phyloP scores from a whole-genome alignment of 2,329 filamentous ascomycete species.

The Pseudofabraea citricarpa region DNA sequence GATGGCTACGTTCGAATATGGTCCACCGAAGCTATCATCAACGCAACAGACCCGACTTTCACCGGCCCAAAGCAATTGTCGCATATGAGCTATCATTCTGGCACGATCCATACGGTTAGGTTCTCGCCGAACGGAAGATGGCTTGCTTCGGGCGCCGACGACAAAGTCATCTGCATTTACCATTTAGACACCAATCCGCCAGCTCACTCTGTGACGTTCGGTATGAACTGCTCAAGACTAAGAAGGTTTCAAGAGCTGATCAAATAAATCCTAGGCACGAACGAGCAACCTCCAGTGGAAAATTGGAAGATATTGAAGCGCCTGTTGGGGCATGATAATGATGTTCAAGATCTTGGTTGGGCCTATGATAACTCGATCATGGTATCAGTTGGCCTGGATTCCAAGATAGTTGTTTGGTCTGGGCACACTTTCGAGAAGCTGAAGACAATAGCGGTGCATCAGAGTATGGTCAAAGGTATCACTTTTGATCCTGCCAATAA shows the following conservation, averaged over 20 bases:
- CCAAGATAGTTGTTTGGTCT: slow-evolving; percentile 97
- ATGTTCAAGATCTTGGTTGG: slow-evolving; percentile 97
- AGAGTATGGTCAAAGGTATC: slow-evolving; percentile 97
- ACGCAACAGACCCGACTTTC: slow-evolving; percentile 67
- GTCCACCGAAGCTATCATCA: slow-evolving; percentile 92
- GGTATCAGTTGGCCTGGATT: slow-evolving; percentile 93
- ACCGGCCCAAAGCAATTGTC: slow-evolving; percentile 86
- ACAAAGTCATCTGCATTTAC: slow-evolving; percentile 98
- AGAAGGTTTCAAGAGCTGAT: too few species aligned
- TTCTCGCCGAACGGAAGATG: slow-evolving; percentile 96
- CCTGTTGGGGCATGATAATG: slow-evolving; percentile 94
- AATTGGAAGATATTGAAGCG: slow-evolving; percentile 96
- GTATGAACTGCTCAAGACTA: too few species aligned
- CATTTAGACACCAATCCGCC: slow-evolving; percentile 75
- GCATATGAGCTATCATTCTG: slow-evolving; percentile 97
- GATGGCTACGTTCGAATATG: slow-evolving; percentile 97
- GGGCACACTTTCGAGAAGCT: slow-evolving; percentile 97
- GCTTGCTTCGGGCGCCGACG: slow-evolving; percentile 92
- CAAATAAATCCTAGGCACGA: too few species aligned
- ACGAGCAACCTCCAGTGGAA: slow-evolving; percentile 88
- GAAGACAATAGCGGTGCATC: slow-evolving; percentile 87
- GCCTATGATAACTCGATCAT: slow-evolving; percentile 92
- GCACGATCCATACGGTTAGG: slow-evolving; percentile 93
- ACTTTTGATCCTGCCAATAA: slow-evolving; percentile 99
- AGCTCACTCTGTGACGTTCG: slow-evolving; percentile 72